Conservation (phyloP, 1,284 basidiomycete genomes). For the Irpex lacteus region DNA sequence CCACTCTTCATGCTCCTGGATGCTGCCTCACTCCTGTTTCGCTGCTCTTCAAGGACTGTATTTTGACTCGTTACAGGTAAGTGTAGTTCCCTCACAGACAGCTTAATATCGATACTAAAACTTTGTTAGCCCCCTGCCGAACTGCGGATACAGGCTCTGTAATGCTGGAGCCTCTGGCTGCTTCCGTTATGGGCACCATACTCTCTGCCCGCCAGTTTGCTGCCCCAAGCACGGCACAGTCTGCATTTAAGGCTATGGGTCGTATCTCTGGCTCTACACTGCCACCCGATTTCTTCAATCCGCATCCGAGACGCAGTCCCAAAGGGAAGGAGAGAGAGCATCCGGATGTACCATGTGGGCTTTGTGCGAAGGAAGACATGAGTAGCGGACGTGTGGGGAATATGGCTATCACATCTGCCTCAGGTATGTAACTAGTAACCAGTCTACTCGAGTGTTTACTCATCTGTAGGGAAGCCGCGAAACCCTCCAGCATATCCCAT, state of each 20-base stretch:
- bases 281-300: conserved; percentile 51
- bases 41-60: neutral
- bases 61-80: neutral
- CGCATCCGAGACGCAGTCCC: conserved; percentile 39
- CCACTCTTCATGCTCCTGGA: conserved; percentile 1
- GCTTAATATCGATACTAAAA: neutral
- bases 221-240: conserved; percentile 18
- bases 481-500: neutral
- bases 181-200: conserved; percentile 48
- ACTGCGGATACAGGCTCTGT: conserved; percentile 39
- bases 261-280: conserved; percentile 28
- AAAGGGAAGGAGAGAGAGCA: conserved; percentile 50
- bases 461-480: neutral
- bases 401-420: conserved; percentile 5
- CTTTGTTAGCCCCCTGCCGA: conserved; percentile 16
- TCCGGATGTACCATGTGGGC: conserved; percentile 27
- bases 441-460: neutral
- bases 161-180: conserved; percentile 49
- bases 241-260: conserved; percentile 22
- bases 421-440: conserved; percentile 1
- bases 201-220: conserved; percentile 41
- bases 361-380: conserved; percentile 9
- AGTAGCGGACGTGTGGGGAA: conserved; percentile 4
- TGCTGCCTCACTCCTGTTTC: neutral
- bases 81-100: neutral